Evolutionary conservation across 1,284 basidiomycete genomes (phyloP), one percentile per base, ranked within the genome.

Genomic region (Ceratorhiza oryzae-sativae): DNA sequence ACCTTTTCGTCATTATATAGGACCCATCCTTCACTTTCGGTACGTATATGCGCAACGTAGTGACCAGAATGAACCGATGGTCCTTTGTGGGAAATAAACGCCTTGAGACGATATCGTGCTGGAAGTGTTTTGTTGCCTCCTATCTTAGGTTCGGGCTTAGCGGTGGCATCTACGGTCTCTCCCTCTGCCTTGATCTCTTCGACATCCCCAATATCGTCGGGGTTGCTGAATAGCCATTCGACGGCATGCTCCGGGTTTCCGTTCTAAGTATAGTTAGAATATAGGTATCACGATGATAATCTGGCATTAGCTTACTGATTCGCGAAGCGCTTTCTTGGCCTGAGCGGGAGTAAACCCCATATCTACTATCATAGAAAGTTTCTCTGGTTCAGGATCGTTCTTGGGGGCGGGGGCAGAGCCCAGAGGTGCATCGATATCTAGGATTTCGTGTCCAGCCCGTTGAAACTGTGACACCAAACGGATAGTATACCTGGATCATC

Each of bases 1-100:
- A 97, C 95, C 83, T 97, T 98, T 82, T 98, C 95, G 80, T 98
- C 95, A 77, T 98, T 97, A 82, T 94, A 96, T 76, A 97, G 80
- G 71, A 95, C 89, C 93, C 95, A 96, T 81, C 84, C 71, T 83
- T 82, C 20, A 77, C 77, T 74, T 13, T 77, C 71, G 36, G 79
- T 79, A 48, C 85, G 83, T 46, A 95, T 85, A 79, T 96, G 94
- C 27, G 92, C 91, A 23, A 95, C 93, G 77, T 98, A 98, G 78
- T 98, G 96, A 0, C 95, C 96, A 0, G 93, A 95, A 79, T 97
- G 95, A 23, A 96, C 93, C 0, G 93, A 95, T 0, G 94, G 93
- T 0, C 96, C 97, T 77, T 98, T 98, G 84, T 99, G 97, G 71
- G 95, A 98, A 77, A 99, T 90, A 83, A 98, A 98, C 9, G 92